Percentiles rank a stretch among this genome's conserved stretches.
Conservation (phyloP, 78 protist species). For the Monosiga brevicollis region DNA sequence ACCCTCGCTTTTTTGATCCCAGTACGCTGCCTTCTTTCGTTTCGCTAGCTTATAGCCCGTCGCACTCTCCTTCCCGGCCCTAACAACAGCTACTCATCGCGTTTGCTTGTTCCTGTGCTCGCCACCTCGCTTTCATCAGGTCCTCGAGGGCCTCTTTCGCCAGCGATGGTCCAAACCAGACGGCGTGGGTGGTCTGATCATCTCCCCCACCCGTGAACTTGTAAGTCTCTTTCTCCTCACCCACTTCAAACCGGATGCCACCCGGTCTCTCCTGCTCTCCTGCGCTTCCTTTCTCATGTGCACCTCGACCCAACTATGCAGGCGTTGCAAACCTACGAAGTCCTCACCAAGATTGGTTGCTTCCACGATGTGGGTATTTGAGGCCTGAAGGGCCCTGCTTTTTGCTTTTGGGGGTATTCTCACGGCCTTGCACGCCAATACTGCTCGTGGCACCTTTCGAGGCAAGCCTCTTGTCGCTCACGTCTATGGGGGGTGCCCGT, state of each 20-base stretch:
- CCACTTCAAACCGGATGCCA: background rate
- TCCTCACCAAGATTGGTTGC: slow-evolving; percentile 51
- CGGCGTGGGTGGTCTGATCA: slow-evolving; percentile 90
- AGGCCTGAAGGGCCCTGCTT: background rate
- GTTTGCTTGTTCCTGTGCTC: background rate
- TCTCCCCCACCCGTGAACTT: slow-evolving; percentile 97
- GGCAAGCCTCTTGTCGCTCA: background rate
- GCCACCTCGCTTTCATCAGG: background rate
- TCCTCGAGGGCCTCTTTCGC: slow-evolving; percentile 71
- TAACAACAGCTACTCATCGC: no score
- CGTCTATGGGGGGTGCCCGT: background rate
- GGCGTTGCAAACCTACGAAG: slow-evolving; percentile 96
- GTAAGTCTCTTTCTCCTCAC: background rate
- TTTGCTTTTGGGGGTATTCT: background rate
- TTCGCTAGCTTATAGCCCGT: background rate
- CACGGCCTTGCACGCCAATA: background rate
- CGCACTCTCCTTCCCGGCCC: no score
- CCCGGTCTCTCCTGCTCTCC: background rate
- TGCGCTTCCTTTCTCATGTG: background rate
- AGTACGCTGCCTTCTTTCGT: slow-evolving; percentile 4
- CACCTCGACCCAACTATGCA: background rate
- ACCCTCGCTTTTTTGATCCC: slow-evolving; percentile 89
- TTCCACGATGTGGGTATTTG: slow-evolving; percentile 29
- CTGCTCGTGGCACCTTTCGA: background rate
- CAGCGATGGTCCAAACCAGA: slow-evolving; percentile 56